Evolutionary conservation across 73 alveolate genomes (phyloP).

Genomic region (Paramecium sexaurelia): DNA sequence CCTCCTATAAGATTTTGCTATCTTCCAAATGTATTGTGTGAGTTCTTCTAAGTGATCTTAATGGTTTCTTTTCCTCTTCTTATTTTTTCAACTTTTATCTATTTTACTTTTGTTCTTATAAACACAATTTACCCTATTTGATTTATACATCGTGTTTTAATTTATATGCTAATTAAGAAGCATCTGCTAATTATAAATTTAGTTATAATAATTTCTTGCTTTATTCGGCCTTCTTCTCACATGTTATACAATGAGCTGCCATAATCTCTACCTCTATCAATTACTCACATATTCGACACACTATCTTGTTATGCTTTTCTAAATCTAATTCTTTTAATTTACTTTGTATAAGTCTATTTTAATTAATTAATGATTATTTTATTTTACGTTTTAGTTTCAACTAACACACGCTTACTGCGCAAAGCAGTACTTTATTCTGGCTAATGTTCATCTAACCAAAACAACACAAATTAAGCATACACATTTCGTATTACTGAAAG

Average conservation of each 20-base stretch:
- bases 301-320: background rate
- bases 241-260: slow-evolving; percentile 50
- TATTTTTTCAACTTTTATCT: background rate
- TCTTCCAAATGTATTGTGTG: slow-evolving; percentile 5
- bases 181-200: background rate
- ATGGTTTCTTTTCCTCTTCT: slow-evolving; percentile 40
- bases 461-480: background rate
- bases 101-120: background rate
- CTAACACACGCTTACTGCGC: slow-evolving; percentile 7
- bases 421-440: slow-evolving; percentile 17
- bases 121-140: background rate
- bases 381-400: slow-evolving; percentile 20
- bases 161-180: slow-evolving; percentile 22
- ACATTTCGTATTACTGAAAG: background rate
- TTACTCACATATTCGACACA: slow-evolving; percentile 43
- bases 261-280: slow-evolving; percentile 37
- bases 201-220: slow-evolving; percentile 29
- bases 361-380: slow-evolving; percentile 26
- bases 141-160: background rate
- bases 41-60: slow-evolving; percentile 12
- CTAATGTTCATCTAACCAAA: slow-evolving; percentile 5
- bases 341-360: background rate
- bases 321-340: slow-evolving; percentile 25
- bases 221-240: slow-evolving; percentile 31
- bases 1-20: background rate